These are phyloP conservation scores for Plantago major DNA, from an alignment of 257 asterid genomes.

Conservation along the genomic window DNA sequence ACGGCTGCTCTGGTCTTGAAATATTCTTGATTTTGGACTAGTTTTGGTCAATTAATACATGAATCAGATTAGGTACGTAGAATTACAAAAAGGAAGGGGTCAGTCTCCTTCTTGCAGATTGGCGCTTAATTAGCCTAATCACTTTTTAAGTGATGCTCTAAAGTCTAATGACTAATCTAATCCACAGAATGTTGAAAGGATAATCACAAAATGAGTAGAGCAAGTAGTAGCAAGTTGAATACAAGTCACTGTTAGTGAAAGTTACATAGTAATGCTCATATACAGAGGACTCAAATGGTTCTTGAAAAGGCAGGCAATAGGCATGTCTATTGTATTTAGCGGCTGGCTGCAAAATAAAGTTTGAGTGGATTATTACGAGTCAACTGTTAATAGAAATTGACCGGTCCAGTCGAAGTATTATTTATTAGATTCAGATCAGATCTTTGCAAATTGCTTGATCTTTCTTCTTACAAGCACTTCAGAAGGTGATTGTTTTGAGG, in stretches of 20 bases:
- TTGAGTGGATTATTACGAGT: slow-evolving; percentile 1
- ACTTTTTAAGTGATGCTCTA: background rate
- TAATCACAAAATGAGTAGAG: background rate
- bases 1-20: background rate
- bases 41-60: background rate
- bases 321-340: background rate
- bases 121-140: slow-evolving; percentile 3
- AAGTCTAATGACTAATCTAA: no score
- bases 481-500: slow-evolving; percentile 4
- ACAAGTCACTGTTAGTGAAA: background rate
- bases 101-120: background rate
- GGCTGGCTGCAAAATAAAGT: slow-evolving; percentile 17
- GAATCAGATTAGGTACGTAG: background rate
- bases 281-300: slow-evolving; percentile 2
- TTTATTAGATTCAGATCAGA: background rate
- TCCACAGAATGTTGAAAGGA: background rate
- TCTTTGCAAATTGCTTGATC: background rate
- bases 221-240: background rate
- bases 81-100: background rate
- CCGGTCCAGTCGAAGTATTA: background rate
- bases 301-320: slow-evolving; percentile 20
- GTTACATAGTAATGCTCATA: background rate
- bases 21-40: background rate
- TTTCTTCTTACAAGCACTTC: background rate
- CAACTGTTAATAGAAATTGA: slow-evolving; percentile 14